Conservation (phyloP, 2,329 filamentous ascomycete genomes). For the Ascochyta viciae-villosae region DNA sequence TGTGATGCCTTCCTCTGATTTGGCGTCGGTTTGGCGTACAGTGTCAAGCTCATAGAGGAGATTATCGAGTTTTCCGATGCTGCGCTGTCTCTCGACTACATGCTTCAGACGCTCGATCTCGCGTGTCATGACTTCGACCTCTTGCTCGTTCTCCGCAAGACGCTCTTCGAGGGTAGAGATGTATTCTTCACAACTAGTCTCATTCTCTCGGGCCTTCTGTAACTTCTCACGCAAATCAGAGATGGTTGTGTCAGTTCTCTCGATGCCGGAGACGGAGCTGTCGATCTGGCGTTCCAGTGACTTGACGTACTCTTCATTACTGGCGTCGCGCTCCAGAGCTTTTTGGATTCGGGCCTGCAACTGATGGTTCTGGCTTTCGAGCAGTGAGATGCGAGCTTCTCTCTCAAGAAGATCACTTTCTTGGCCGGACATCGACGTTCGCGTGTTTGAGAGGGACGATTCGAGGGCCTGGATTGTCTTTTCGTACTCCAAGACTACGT, state of each 20-base stretch:
- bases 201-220: slow-evolving; percentile 84
- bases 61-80: slow-evolving; percentile 91
- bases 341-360: slow-evolving; percentile 91
- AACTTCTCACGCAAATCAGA: slow-evolving; percentile 91
- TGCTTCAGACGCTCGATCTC: slow-evolving; percentile 94
- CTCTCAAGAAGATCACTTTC: slow-evolving; percentile 90
- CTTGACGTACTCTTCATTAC: slow-evolving; percentile 90
- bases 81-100: slow-evolving; percentile 92
- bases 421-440: slow-evolving; percentile 79
- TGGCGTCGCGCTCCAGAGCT: slow-evolving; percentile 86
- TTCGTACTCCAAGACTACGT: slow-evolving; percentile 96
- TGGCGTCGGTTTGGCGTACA: slow-evolving; percentile 47
- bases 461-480: slow-evolving; percentile 97
- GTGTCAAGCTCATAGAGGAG: slow-evolving; percentile 89
- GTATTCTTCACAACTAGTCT: slow-evolving; percentile 91
- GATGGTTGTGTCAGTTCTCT: slow-evolving; percentile 87
- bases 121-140: slow-evolving; percentile 94
- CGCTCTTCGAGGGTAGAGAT: slow-evolving; percentile 96
- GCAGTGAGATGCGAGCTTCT: slow-evolving; percentile 90
- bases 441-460: slow-evolving; percentile 86
- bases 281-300: slow-evolving; percentile 91
- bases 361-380: slow-evolving; percentile 90
- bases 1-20: slow-evolving; percentile 35
- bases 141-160: slow-evolving; percentile 93
- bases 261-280: slow-evolving; percentile 87